Base-by-base conservation (phyloP, 1,139 yeast species). In the Schizosaccharomyces versatilis region DNA sequence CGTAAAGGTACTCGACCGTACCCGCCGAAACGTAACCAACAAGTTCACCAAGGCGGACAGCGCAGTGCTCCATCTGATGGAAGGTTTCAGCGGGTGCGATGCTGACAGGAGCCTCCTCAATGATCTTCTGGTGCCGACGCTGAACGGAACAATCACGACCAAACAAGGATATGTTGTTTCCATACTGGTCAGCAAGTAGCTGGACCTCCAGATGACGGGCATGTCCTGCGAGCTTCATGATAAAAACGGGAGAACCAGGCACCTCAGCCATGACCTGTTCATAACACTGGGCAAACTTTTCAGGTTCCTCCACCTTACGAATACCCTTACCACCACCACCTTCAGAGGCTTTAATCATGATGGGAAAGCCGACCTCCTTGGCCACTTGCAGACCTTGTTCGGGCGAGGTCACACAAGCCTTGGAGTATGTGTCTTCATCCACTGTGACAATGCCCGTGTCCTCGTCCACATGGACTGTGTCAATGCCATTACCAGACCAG, bases 301-400 rank as follows among this genome's bases (percentile, higher is more conserved):
- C 78, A 68, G 81, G 94, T 58, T 73, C 67, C 56, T 83, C 94
- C 61, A 84, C 95, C 69, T 84, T 84, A 75, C 96, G 80, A 67
- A 86, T 86, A 76, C 96, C 96, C 71, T 86, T 86, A 75, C 96
- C 96, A 73, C 96, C 96, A 71, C 96, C 96, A 74, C 96, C 96
- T 79, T 86, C 96, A 58, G 95, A 84, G 48, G 96, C 96, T 69
- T 86, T 86, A 64, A 86, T 79, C 96, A 86, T 86, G 54, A 86
- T 93, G 49, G 96, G 96, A 74, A 86, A 86, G 1, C 98, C 97
- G 63, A 90, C 88, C 65, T 76, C 68, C 63, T 73, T 77, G 57
- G 97, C 97, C 67, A 82, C 84, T 54, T 63, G 75, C 57, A 88
- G 74, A 59, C 97, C 98, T 64, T 88, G 95, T 65, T 81, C 93